Percentiles rank a stretch among this genome's conserved stretches.
Conservation (phyloP, 225 moss, liverwort and hornwort genomes). For the Pleurozium schreberi region DNA sequence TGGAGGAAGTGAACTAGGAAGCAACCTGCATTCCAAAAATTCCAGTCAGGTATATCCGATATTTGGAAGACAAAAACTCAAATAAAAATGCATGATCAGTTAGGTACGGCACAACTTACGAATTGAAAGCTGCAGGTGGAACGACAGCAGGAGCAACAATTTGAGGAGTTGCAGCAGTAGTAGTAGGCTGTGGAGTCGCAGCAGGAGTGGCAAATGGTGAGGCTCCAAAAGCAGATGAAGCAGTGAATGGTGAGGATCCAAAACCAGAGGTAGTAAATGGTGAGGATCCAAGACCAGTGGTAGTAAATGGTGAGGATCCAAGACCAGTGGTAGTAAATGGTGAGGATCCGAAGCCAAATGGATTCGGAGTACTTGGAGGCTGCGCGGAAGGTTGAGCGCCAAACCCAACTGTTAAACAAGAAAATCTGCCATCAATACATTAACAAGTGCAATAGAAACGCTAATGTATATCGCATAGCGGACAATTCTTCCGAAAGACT, state of each 20-base stretch:
- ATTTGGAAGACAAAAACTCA: not conserved
- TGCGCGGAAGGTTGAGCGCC: conserved; percentile 9
- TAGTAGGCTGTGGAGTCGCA: not conserved
- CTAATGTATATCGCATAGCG: not conserved
- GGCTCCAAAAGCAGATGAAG: not conserved
- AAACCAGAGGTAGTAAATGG: conserved; percentile 15
- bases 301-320: conserved; percentile 17
- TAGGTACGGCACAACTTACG: conserved; percentile 4
- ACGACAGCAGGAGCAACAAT: not conserved
- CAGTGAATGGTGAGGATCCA: conserved; percentile 5
- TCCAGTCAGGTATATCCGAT: not conserved
- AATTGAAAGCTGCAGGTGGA: conserved; percentile 4
- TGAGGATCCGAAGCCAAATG: conserved; percentile 18
- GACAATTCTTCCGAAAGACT: not conserved
- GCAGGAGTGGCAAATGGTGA: not conserved
- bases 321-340: conserved; percentile 13
- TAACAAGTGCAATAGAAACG: not conserved
- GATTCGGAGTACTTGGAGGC: not conserved
- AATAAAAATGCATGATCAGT: not conserved
- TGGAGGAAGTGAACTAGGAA: not conserved
- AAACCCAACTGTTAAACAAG: conserved; percentile 15
- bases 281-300: conserved; percentile 16
- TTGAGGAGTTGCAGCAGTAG: not conserved
- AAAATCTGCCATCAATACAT: not conserved
- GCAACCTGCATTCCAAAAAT: conserved; percentile 9